A percentile compares a stretch with the other conserved stretches of the same genome.
These are phyloP conservation scores for peach (Prunus persica) DNA, from an alignment of 306 rosid species.

Conservation along the genomic window DNA sequence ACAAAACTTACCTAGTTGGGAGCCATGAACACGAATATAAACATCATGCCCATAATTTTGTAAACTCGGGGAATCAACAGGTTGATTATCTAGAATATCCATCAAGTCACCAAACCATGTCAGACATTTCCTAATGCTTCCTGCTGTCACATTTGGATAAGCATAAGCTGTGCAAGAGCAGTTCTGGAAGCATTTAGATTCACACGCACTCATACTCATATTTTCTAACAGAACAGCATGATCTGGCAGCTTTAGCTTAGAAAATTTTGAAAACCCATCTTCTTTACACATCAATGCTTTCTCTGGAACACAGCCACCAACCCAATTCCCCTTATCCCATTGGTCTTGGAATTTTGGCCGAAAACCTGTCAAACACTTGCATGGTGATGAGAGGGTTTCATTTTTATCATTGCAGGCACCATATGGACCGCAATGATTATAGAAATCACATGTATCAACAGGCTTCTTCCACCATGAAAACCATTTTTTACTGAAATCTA, in stretches of 20 bases:
- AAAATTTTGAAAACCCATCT: not conserved
- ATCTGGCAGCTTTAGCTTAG: not conserved
- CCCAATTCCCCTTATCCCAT: constrained; percentile 6
- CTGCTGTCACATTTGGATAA: not conserved
- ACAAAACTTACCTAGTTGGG: not conserved
- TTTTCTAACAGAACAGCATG: not conserved
- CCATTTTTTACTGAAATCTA: not conserved
- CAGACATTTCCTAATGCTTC: not conserved
- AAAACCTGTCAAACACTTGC: not conserved
- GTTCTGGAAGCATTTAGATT: constrained; percentile 28
- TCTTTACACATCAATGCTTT: constrained; percentile 19
- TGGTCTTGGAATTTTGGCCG: not conserved
- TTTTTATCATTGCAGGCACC: not conserved
- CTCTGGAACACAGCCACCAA: constrained; percentile 40
- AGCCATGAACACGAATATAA: not conserved
- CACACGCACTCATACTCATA: constrained; percentile 30
- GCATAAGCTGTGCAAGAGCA: constrained; percentile 73
- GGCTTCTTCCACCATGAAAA: no score
- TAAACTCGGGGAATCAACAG: not conserved
- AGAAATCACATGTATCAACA: not conserved
- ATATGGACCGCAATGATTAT: not conserved
- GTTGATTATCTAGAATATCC: not conserved
- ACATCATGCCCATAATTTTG: not conserved
- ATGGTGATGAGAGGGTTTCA: not conserved
- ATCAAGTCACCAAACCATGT: not conserved